Base-by-base conservation (phyloP, 441 rosid genomes). In the Erodium texanum region DNA sequence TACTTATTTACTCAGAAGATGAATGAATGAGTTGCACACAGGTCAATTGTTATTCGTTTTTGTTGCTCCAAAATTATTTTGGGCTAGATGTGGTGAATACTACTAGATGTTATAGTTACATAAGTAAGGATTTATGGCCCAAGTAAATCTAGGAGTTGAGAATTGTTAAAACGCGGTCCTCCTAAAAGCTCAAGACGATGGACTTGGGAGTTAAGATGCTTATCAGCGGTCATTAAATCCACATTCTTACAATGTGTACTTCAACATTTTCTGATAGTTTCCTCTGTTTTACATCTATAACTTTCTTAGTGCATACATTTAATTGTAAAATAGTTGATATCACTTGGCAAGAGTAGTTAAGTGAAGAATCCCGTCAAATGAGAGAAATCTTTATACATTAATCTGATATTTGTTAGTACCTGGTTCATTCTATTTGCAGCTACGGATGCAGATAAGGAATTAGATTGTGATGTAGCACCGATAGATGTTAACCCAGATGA, bases 381-480 rank as follows among this genome's bases (percentile, higher is more conserved):
- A 70, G 43, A 66, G 62, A 63, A 23, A 52, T 1, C 15, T 11
- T 66, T 66, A 8, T 24, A 14, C n/a, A 48, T 34, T 18, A 32
- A 29, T 66, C 48, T 66, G 34, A 61, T 24, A 23, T 61, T 24
- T 7, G 36, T 23, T 61, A 14, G 66, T 16, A 63, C 69, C 69
- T 67, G 41, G 41, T 73, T 73, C 68, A 48, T 70, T 73, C 59
- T 75, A 67, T 70, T 63, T 82, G 80, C 84, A 90, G 93, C 71
- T 70, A 70, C 82, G 14, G 86, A 83, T 72, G 85, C 82, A 73
- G 74, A 76, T 71, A 86, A 85, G 77, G 96, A 84, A 76, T 77
- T 95, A 79, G 97, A 95, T 74, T 65, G 71, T 27, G 76, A 72
- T 62, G 83, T 73, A 68, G 73, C 82, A 72, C 86, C 93, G 54